Evolutionary conservation across 73 alveolate species (phyloP).

Genomic region (Tetrahymena elliotti): DNA sequence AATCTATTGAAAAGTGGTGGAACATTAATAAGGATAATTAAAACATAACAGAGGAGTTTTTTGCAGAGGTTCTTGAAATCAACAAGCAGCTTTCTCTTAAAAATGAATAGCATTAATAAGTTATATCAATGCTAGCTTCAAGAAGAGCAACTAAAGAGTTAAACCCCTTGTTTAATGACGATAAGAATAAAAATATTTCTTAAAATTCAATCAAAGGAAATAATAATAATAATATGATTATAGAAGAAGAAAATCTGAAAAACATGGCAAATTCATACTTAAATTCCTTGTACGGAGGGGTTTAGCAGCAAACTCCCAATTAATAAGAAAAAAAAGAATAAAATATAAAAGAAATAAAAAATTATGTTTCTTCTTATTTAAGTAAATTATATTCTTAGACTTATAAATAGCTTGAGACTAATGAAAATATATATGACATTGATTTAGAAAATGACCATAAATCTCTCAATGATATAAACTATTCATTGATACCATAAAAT

Average conservation of each 20-base stretch:
- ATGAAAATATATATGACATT: neutral
- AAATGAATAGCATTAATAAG: neutral
- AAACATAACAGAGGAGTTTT: neutral
- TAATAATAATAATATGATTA: too few species aligned
- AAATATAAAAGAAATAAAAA: neutral
- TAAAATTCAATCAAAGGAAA: neutral
- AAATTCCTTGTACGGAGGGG: neutral
- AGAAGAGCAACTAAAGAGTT: neutral
- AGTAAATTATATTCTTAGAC: neutral
- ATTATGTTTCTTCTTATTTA: neutral
- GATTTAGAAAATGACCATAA: neutral
- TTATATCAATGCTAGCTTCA: neutral
- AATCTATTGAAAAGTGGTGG: neutral
- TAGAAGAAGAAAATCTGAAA: neutral
- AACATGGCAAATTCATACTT: neutral
- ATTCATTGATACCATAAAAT: neutral
- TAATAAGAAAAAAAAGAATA: neutral
- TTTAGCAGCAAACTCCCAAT: neutral
- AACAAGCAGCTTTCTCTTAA: neutral
- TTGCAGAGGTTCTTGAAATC: neutral
- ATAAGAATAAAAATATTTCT: neutral
- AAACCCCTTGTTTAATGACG: neutral
- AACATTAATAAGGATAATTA: neutral
- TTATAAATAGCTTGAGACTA: neutral
- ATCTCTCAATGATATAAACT: neutral